phyloP scores from a whole-genome alignment of 2,329 filamentous ascomycete species.

The Botryotinia calthae region DNA sequence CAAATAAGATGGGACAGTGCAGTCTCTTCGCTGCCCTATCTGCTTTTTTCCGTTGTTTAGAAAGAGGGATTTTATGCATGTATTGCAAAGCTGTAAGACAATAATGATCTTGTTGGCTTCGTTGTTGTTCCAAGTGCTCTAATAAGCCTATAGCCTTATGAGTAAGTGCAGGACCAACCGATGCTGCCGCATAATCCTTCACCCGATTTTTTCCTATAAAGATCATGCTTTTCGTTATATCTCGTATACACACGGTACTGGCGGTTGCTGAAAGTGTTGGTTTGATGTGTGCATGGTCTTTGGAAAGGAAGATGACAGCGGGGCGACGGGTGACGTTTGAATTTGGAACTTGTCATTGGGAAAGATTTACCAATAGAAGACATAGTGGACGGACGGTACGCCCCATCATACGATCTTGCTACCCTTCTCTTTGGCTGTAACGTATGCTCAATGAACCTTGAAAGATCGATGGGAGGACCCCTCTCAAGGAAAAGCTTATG shows the following conservation, averaged over 20 bases:
- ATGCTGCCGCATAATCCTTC: background rate
- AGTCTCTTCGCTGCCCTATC: background rate
- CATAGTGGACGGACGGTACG: background rate
- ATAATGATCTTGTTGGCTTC: background rate
- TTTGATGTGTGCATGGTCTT: background rate
- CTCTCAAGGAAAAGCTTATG: background rate
- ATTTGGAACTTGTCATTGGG: conserved; percentile 7
- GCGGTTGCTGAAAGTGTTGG: background rate
- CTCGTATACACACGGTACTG: background rate
- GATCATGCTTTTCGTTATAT: background rate
- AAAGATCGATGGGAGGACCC: conserved; percentile 4
- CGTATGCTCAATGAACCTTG: background rate
- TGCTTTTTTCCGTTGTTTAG: background rate
- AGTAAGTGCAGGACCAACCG: background rate
- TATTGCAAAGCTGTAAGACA: background rate
- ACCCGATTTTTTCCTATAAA: background rate
- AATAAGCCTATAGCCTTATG: conserved; percentile 1
- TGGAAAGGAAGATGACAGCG: conserved; percentile 6
- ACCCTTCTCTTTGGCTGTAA: background rate
- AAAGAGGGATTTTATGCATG: background rate
- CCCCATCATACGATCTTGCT: conserved; percentile 8
- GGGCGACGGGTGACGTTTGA: conserved; percentile 14
- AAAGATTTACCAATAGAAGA: conserved; percentile 8
- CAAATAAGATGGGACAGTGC: background rate
- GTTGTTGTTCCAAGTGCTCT: conserved; percentile 1